Percentiles rank a stretch among this genome's conserved stretches.
These are phyloP conservation scores for Zygnema cylindricum DNA, from an alignment of 139 green algal species.

Conservation along the genomic window DNA sequence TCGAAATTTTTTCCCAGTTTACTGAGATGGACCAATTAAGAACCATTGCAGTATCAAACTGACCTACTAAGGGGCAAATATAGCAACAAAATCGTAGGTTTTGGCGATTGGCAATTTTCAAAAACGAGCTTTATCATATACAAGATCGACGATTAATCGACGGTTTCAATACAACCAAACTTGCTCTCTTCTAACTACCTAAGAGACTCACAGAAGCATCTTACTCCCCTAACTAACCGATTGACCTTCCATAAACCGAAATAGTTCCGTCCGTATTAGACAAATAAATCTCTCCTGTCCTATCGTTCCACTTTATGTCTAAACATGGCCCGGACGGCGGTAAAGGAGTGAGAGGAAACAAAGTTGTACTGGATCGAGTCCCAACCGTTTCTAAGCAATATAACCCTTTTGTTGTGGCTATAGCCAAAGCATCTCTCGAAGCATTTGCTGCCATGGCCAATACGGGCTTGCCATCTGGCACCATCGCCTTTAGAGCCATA, in stretches of 20 bases:
- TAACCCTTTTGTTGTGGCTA: constrained; percentile 22
- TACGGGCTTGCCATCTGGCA: constrained; percentile 28
- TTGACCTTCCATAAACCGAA: constrained; percentile 21
- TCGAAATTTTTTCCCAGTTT: too few species aligned
- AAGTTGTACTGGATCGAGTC: not conserved
- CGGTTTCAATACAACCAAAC: not conserved
- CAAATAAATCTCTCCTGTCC: constrained; percentile 37
- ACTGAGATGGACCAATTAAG: too few species aligned
- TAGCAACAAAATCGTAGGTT: too few species aligned
- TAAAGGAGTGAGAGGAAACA: constrained; percentile 22
- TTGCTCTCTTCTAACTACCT: not conserved
- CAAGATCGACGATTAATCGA: too few species aligned
- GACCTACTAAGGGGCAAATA: too few species aligned
- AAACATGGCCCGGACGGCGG: constrained; percentile 5
- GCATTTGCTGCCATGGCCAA: constrained; percentile 17
- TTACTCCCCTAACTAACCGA: not conserved
- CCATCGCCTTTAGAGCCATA: not conserved
- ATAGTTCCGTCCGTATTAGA: constrained; percentile 15
- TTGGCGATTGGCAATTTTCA: not conserved
- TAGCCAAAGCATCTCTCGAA: not conserved
- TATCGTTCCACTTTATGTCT: constrained; percentile 33
- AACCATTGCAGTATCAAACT: too few species aligned
- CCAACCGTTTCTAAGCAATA: constrained; percentile 27
- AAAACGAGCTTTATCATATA: too few species aligned
- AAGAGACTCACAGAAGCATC: not conserved